Base-by-base conservation (phyloP, 2,329 filamentous ascomycete species). In the Diaporthe humulicola region DNA sequence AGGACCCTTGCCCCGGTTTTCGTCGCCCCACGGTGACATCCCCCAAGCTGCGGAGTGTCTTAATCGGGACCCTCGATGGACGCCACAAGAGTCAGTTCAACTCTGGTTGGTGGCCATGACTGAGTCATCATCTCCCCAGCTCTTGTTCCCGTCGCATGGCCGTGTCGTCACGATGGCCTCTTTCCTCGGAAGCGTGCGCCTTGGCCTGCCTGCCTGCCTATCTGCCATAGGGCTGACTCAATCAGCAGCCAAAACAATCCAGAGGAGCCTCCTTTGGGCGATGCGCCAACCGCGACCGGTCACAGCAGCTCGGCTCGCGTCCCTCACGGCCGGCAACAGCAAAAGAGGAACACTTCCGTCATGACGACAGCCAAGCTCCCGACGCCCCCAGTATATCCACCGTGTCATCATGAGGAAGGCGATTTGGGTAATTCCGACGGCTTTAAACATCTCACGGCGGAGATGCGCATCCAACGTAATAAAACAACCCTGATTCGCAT, bases 401-500 rank as follows among this genome's bases (percentile, higher is more conserved):
- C n/a, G 22, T 40, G n/a, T 40, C 64, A 54, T 69, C 48, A 69
- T 54, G 30, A 67, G 22, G 45, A 30, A 69, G 33, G 48, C 48
- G 33, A 40, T 33, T 40, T 54, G 9, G 64, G 64, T 5, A 69
- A 69, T 38, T 69, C 64, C 64, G 64, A 69, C 64, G 64, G 33
- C 15, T 54, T 38, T 52, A 2, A 33, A 40, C 45, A 52, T 25
- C 45, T 54, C n/a, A 50, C 22, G 45, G 64, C 64, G 48, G 64
- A 54, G 48, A 69, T 69, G 64, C 15, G 45, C 64, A 52, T 52
- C n/a, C 22, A 28, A 54, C 33, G 64, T 30, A 54, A 69, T 69
- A 69, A 69, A 69, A 69, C 33, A 30, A 52, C 33, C 33, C 48
- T 69, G 64, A 54, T 69, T 69, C 64, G 64, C 64, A 69, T 50